Base-by-base conservation (phyloP, 169 alveolate species). In the Cryptosporidium andersoni region DNA sequence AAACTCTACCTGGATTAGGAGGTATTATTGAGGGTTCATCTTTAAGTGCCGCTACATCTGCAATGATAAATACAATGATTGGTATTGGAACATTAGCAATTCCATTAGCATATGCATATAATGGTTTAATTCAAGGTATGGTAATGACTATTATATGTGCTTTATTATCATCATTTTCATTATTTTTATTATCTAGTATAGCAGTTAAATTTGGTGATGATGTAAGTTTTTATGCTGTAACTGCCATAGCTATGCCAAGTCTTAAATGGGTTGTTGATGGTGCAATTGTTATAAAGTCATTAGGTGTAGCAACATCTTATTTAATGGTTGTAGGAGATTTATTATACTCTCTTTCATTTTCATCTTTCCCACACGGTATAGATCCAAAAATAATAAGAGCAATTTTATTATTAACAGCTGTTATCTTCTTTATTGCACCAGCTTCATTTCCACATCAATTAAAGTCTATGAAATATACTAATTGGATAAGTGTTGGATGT, bases 21-120 rank as follows among this genome's bases (percentile, higher is more conserved):
- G 85, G 85, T 74, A 68, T 68, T 12, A 58, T 74, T 42, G 74
- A 81, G 45, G 89, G 89, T 9, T 81, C 89, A 4, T 64, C 89
- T 39, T 14, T 64, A 34, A 60, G 64, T 45, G 89, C 55, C 37
- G 89, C 89, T 8, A 43, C 52, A 14, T 56, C 82, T 12, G 89
- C 81, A 52, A 65, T 81, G 81, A 56, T 64, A 2, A 81, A 81
- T 48, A 81, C 89, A 48, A 81, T 81, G 53, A 64, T 81, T 37
- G 89, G 89, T 6, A 67, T 81, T 48, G 89, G 89, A 5, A 65
- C 74, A 11, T 58, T 81, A 2, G 81, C 89, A 52, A 56, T 81
- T 52, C 81, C 81, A n/a, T 47, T 65, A 52, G 82, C 89, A 25
- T 81, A 53, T 56, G 81, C 81, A 12, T 64, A 67, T n/a, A 64